Evolutionary conservation across 176 grass and related monocot genomes (phyloP), one percentile per base, ranked within the genome.

Genomic region (Bromus sterilis): DNA sequence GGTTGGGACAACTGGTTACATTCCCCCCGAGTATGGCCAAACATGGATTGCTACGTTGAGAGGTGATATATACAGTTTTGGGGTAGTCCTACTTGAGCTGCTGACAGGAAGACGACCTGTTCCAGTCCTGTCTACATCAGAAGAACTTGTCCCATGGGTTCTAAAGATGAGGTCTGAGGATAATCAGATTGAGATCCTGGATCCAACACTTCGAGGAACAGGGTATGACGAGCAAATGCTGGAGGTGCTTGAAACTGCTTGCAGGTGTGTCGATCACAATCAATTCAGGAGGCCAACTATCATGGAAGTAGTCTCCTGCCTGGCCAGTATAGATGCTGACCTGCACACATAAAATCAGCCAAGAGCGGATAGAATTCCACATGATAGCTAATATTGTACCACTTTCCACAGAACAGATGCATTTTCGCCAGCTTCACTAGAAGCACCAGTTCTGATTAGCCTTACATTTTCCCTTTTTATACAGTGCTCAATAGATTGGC

Each of bases 61-160:
- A 82, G 93, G 93, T 21, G 91, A 97, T 67, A 68, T 97, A 1
- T 97, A 97, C 43, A 97, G 94, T 80, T 97, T 97, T 3, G 94
- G 94, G 25, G 81, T 97, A 43, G 94, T 97, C 34, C 80, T 97
- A 9, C 88, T 97, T 18, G 94, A 97, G 56, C 59, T 97, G 4
- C 68, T 97, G 29, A 93, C 94, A 4, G 85, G 94, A 0, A 93
- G 56, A 16, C 85, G 89, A 1, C 84, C 91, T 42, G 35, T 91
- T 44, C 29, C 75, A 1, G 30, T 73, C 7, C 51, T 88, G 10
- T 79, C 82, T 33, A 60, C 34, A 2, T 81, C 76, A 0, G 55
- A 86, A 48, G 83, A 94, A 81, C 84, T 94, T 64, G 84, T 91
- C 1, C 56, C 67, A 4, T 94, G 89, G 92, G 92, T 87, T 3